These are phyloP conservation scores for Ceratocystis huliohia DNA, from an alignment of 2,329 filamentous ascomycete species.

Conservation along the genomic window DNA sequence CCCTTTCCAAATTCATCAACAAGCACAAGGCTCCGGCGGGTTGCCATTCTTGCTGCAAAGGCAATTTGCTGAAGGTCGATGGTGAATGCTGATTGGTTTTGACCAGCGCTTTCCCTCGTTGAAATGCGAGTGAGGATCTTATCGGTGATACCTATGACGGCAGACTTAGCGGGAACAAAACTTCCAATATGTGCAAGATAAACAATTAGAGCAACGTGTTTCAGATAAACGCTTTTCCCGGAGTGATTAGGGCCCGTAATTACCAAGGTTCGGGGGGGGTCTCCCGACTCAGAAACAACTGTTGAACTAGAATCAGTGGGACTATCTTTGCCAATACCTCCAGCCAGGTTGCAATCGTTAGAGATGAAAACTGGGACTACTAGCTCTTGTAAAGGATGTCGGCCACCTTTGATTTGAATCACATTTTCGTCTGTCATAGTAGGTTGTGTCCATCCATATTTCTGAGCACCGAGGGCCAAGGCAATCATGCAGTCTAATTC, in stretches of 20 bases:
- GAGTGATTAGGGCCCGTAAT: slow-evolving; percentile 93
- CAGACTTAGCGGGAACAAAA: slow-evolving; percentile 70
- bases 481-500: slow-evolving; percentile 80
- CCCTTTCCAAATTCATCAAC: slow-evolving; percentile 81
- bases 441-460: slow-evolving; percentile 60
- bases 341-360: slow-evolving; percentile 61
- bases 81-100: slow-evolving; percentile 49
- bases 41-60: slow-evolving; percentile 61
- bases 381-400: slow-evolving; percentile 78
- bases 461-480: slow-evolving; percentile 60
- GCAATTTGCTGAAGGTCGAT: slow-evolving; percentile 82
- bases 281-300: not conserved
- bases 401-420: slow-evolving; percentile 62
- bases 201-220: slow-evolving; percentile 79
- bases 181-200: slow-evolving; percentile 89
- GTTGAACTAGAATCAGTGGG: not conserved
- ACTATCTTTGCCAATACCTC: slow-evolving; percentile 36
- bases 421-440: slow-evolving; percentile 56
- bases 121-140: slow-evolving; percentile 80
- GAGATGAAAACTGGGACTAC: slow-evolving; percentile 68
- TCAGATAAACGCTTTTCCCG: slow-evolving; percentile 91
- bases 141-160: slow-evolving; percentile 75
- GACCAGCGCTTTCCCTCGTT: slow-evolving; percentile 51
- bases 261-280: slow-evolving; percentile 46
- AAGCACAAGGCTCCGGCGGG: slow-evolving; percentile 65